Conservation (phyloP, 441 rosid genomes). For the Kokia cookei region DNA sequence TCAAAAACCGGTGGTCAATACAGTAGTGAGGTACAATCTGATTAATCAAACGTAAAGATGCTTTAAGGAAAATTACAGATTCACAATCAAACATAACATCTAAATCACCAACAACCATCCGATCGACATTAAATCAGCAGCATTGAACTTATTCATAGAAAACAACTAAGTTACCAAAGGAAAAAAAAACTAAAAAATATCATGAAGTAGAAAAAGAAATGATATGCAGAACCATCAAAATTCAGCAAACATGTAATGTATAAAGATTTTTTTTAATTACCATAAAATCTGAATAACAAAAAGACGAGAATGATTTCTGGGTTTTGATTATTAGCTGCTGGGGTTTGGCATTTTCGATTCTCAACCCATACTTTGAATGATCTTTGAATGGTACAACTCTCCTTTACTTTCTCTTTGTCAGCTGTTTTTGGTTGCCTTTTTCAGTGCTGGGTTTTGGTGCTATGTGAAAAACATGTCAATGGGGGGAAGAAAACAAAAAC, state of each 20-base stretch:
- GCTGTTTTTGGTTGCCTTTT: constrained; percentile 16
- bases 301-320: not conserved
- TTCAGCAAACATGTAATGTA: not conserved
- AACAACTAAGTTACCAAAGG: not conserved
- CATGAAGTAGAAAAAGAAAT: not conserved
- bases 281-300: not conserved
- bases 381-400: constrained; percentile 8
- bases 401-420: not conserved
- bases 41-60: not conserved
- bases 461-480: not conserved
- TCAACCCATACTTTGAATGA: constrained; percentile 29
- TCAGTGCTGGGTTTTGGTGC: constrained; percentile 11
- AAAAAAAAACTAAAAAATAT: not conserved
- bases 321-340: not conserved
- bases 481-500: not conserved
- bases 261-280: constrained; percentile 5
- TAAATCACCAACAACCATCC: not conserved
- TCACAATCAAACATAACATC: not conserved
- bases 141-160: not conserved
- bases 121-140: constrained; percentile 6
- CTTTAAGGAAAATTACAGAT: constrained; percentile 4
- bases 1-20: not conserved
- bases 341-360: not conserved
- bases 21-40: not conserved
- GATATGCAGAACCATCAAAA: not conserved